phyloP scores from a whole-genome alignment of 1,139 yeast genomes.

The Pichia sp. region DNA sequence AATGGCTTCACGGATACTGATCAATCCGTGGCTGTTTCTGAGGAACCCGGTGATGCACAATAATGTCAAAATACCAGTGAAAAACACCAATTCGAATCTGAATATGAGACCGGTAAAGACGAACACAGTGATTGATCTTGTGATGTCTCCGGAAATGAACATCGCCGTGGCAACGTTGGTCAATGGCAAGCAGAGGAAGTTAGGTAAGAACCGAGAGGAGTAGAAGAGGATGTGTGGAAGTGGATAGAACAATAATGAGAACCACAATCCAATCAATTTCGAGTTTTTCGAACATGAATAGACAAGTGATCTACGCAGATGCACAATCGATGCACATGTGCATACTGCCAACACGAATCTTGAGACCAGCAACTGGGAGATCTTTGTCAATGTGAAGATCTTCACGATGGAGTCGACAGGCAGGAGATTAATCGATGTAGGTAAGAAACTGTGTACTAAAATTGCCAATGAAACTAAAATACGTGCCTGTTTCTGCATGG shows the following conservation, averaged over 20 bases:
- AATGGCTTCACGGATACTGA: conserved; percentile 42
- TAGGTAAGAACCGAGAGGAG: conserved; percentile 80
- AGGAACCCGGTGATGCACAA: conserved; percentile 11
- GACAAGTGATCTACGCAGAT: conserved; percentile 7
- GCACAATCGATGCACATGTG: conserved; percentile 7
- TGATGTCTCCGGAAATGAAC: conserved; percentile 46
- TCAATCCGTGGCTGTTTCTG: conserved; percentile 9
- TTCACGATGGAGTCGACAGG: background rate
- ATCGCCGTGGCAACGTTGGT: conserved; percentile 56
- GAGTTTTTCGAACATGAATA: conserved; percentile 26
- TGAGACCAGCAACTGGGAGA: conserved; percentile 34
- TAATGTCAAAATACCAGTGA: conserved; percentile 43
- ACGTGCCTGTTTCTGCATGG: conserved; percentile 47
- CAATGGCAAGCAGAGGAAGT: conserved; percentile 79
- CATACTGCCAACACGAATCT: conserved; percentile 38
- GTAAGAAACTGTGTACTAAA: conserved; percentile 28
- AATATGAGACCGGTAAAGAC: conserved; percentile 68
- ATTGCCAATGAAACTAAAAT: conserved; percentile 42
- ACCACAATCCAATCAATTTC: conserved; percentile 51
- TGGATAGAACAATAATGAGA: conserved; percentile 50
- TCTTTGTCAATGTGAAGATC: conserved; percentile 12
- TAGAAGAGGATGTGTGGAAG: conserved; percentile 84
- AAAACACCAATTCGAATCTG: conserved; percentile 67
- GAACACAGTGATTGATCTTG: conserved; percentile 53
- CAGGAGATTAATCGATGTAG: conserved; percentile 7